Evolutionary conservation across 768 basidiomycete species (phyloP).

Genomic region (Lentinula guzmanii): DNA sequence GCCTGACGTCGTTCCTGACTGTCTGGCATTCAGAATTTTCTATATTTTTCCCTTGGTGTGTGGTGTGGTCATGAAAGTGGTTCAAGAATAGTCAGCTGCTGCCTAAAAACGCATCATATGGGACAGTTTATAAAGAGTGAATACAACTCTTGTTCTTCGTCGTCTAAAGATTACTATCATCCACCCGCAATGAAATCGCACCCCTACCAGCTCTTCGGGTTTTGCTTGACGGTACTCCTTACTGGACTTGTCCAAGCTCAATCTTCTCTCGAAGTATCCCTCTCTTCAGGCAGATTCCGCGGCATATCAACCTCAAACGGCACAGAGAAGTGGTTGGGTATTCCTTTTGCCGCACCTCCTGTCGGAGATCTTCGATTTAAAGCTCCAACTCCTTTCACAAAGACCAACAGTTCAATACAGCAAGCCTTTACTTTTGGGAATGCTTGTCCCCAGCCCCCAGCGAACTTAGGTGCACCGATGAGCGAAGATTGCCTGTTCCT

Average conservation of each 20-base stretch:
- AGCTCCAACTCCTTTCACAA: constrained; percentile 39
- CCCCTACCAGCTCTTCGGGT: background rate
- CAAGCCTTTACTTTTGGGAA: constrained; percentile 46
- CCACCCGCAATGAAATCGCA: background rate
- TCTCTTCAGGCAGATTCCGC: constrained; percentile 40
- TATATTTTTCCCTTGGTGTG: background rate
- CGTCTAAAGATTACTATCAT: background rate
- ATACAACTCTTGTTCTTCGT: background rate
- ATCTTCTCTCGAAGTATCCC: constrained; percentile 25
- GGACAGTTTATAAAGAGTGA: background rate
- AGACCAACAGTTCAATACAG: constrained; percentile 19
- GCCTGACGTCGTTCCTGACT: background rate
- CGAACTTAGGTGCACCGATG: constrained; percentile 33
- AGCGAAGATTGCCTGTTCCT: constrained; percentile 52
- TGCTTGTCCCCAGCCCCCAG: constrained; percentile 47
- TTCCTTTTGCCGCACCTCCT: constrained; percentile 56
- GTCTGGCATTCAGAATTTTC: background rate
- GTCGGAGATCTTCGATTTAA: constrained; percentile 51
- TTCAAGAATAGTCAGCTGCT: background rate
- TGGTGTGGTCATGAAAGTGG: background rate
- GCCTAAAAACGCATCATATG: no score
- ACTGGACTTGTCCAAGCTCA: background rate
- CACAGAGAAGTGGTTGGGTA: constrained; percentile 54
- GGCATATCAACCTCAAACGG: constrained; percentile 36
- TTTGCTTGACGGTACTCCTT: background rate